A percentile compares a stretch with the other conserved stretches of the same genome.
phyloP scores from a whole-genome alignment of 176 grass and related monocot species.

The Eragrostis curvula region DNA sequence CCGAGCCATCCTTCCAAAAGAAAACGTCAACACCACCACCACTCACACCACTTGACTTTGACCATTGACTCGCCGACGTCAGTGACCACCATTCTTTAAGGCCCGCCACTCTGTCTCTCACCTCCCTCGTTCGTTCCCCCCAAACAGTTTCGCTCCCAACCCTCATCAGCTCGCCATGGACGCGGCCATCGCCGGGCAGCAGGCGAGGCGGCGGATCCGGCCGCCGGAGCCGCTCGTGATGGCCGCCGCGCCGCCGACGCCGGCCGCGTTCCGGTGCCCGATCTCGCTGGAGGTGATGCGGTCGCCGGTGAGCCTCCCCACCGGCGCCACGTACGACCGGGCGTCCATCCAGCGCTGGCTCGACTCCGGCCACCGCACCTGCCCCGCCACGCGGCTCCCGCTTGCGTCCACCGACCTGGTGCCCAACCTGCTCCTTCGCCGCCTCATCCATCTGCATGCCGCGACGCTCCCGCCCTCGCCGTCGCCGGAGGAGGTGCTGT shows the following conservation, averaged over 20 bases:
- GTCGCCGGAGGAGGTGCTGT: constrained; percentile 47
- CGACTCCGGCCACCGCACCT: constrained; percentile 73
- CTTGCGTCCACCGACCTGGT: constrained; percentile 74
- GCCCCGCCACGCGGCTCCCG: constrained; percentile 66
- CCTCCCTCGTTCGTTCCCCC: constrained; percentile 14
- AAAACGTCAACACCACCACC: constrained; percentile 53
- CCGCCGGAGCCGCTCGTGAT: constrained; percentile 45
- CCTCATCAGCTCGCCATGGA: constrained; percentile 51
- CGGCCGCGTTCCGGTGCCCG: constrained; percentile 73
- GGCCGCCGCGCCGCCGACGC: constrained; percentile 46
- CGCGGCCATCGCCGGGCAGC: constrained; percentile 39
- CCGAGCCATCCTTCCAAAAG: constrained; percentile 39
- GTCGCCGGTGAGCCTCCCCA: constrained; percentile 70
- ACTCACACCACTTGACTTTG: constrained; percentile 62
- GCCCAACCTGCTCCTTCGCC: constrained; percentile 70
- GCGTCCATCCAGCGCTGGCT: constrained; percentile 90
- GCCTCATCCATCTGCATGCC: constrained; percentile 64
- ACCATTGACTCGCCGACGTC: constrained; percentile 70
- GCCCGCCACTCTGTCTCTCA: constrained; percentile 44
- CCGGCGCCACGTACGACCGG: constrained; percentile 82
- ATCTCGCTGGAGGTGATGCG: constrained; percentile 94
- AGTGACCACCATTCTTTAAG: constrained; percentile 58
- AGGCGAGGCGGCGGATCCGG: constrained; percentile 43
- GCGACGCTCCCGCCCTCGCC: constrained; percentile 51
- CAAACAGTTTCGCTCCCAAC: not conserved